Conservation (phyloP, 495 filamentous ascomycete species). For the Penicillium goetzii region DNA sequence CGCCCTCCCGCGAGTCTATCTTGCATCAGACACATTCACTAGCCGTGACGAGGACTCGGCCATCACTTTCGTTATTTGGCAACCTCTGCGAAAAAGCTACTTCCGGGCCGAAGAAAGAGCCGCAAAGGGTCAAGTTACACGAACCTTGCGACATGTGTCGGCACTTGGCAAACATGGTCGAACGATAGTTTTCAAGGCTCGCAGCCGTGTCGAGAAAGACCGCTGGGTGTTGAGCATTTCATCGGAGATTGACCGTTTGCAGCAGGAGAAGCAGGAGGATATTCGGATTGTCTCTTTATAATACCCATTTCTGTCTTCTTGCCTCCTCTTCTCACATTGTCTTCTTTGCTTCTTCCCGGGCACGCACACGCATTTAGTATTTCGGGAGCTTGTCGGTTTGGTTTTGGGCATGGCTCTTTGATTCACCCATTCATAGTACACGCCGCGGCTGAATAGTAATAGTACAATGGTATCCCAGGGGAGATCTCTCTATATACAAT, state of each 20-base stretch:
- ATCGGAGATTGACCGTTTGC: constrained; percentile 72
- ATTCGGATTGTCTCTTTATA: constrained; percentile 58
- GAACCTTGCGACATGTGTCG: constrained; percentile 55
- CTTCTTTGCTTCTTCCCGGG: not conserved
- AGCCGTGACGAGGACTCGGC: constrained; percentile 71
- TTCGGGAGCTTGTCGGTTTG: not conserved
- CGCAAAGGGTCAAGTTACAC: constrained; percentile 46
- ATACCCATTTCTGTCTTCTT: constrained; percentile 6
- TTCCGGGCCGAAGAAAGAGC: constrained; percentile 59
- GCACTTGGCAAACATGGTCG: constrained; percentile 64
- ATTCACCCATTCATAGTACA: constrained; percentile 9
- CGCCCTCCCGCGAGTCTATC: constrained; percentile 66
- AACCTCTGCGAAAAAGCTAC: constrained; percentile 60
- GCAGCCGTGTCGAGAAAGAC: constrained; percentile 73
- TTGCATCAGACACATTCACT: constrained; percentile 65
- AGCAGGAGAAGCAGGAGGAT: constrained; percentile 58
- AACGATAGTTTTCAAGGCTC: constrained; percentile 71
- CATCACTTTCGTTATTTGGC: constrained; percentile 76
- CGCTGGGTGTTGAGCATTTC: constrained; percentile 75
- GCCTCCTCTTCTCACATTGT: not conserved
- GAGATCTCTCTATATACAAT: constrained; percentile 12
- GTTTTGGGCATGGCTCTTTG: constrained; percentile 7
- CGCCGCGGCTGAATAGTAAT: constrained; percentile 21
- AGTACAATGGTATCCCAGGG: constrained; percentile 30
- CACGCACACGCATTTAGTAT: constrained; percentile 10